phyloP scores from a whole-genome alignment of 306 rosid genomes.

The Cucurbita ficifolia region DNA sequence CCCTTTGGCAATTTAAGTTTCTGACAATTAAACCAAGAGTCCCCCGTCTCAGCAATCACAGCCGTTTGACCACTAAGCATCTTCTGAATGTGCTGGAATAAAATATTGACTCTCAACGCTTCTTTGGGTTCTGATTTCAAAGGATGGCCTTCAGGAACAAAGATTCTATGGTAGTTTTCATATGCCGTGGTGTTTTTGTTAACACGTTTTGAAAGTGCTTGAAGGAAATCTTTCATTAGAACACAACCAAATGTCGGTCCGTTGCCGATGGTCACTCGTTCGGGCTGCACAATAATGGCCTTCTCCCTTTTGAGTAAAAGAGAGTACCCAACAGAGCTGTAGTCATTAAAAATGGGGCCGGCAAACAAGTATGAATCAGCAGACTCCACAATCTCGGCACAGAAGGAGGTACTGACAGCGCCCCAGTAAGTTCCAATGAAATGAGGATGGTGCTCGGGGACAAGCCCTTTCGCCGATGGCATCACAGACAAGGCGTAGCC shows the following conservation, averaged over 20 bases:
- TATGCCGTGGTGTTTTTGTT: constrained; percentile 23
- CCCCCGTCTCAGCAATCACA: constrained; percentile 64
- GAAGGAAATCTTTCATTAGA: constrained; percentile 47
- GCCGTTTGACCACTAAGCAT: constrained; percentile 35
- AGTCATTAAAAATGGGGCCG: constrained; percentile 57
- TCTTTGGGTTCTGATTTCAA: constrained; percentile 30
- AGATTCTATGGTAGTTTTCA: constrained; percentile 42
- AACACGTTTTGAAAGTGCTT: constrained; percentile 26
- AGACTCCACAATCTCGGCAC: constrained; percentile 50
- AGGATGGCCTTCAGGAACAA: constrained; percentile 47
- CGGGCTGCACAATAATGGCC: constrained; percentile 40
- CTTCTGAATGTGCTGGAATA: constrained; percentile 41
- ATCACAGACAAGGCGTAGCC: constrained; percentile 37
- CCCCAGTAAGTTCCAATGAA: constrained; percentile 68
- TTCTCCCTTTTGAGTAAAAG: constrained; percentile 53
- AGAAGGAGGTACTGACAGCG: constrained; percentile 47
- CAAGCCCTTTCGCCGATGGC: constrained; percentile 54
- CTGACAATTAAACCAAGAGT: constrained; percentile 62
- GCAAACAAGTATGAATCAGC: constrained; percentile 48
- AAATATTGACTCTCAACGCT: constrained; percentile 45
- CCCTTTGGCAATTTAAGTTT: constrained; percentile 43
- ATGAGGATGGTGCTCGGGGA: constrained; percentile 39
- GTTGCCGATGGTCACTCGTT: constrained; percentile 34
- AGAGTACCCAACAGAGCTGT: constrained; percentile 57
- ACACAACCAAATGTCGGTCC: constrained; percentile 51